Evolutionary conservation across 2,329 filamentous ascomycete species (phyloP), one percentile per base, ranked within the genome.

Genomic region (Colletotrichum higginsianum): DNA sequence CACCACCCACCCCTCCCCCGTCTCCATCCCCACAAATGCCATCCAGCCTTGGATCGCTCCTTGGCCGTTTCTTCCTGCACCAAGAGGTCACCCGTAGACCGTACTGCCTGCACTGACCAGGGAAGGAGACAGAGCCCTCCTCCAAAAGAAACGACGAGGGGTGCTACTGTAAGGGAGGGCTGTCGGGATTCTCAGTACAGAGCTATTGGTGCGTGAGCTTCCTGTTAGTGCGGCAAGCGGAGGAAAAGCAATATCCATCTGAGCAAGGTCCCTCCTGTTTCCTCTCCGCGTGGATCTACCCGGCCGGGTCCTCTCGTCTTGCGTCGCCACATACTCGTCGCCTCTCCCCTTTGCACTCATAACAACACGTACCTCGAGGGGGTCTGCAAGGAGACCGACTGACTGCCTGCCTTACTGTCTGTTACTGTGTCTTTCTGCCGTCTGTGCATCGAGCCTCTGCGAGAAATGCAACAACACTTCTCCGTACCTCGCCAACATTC

Each of bases 141-240:
- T 26, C 64, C 53, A 74, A 74, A 74, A 74, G 71, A 71, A 74
- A 74, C 64, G 67, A 72, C 67, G 67, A 65, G 70, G 65, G 66
- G 66, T 65, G 57, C 64, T 66, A 66, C 73, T 72, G 73, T 67
- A 74, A 74, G 73, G 73, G 73, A 74, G 71, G 67, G 65, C 55
- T 56, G 65, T 64, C 69, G 66, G 56, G 65, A 61, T 55, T 57
- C 61, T 57, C 56, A 63, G 57, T 35, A 66, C 66, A 62, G 61
- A 73, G 70, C 69, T 74, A 74, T 74, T 74, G 72, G 72, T 73
- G 61, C 58, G 61, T 73, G 72, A 68, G 72, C 68, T 63, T 56
- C 57, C 69, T 72, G 65, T 66, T 67, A 66, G 73, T 73, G 73
- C 73, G 73, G 73, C 73, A 73, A 70, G 66, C 58, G 58, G 66